Evolutionary conservation across 2,329 filamentous ascomycete species (phyloP).

Genomic region (Colletotrichum sp.): DNA sequence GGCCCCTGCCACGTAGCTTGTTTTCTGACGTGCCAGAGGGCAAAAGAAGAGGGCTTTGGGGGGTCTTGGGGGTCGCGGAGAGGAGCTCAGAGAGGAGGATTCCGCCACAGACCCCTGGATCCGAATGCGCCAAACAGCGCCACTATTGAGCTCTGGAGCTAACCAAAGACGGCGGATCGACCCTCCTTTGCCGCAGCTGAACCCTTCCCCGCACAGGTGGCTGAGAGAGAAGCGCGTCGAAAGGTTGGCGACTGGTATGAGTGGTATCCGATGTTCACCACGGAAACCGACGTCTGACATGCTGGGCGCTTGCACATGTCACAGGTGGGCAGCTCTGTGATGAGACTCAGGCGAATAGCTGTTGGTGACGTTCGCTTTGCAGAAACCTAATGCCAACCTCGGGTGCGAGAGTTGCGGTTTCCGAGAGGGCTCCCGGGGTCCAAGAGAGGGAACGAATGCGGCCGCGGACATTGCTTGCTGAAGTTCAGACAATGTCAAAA

Average conservation of each 20-base stretch:
- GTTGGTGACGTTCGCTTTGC: not conserved
- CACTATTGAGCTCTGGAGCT: not conserved
- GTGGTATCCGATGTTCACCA: constrained; percentile 1
- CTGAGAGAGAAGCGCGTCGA: not conserved
- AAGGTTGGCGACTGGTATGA: not conserved
- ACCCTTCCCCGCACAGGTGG: constrained; percentile 6
- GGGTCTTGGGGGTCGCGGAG: not conserved
- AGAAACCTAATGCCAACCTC: not conserved
- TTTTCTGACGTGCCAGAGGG: not conserved
- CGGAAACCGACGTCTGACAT: not conserved
- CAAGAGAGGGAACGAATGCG: not conserved
- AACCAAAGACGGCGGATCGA: not conserved
- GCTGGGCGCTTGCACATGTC: not conserved
- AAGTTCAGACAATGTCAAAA: not conserved
- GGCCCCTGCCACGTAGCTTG: constrained; percentile 17
- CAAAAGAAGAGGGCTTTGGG: not conserved
- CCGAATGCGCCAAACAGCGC: not conserved
- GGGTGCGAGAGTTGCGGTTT: not conserved
- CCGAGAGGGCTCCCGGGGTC: not conserved
- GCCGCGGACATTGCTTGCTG: not conserved
- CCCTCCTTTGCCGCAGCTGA: not conserved
- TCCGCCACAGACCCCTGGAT: not conserved
- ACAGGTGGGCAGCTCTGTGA: not conserved
- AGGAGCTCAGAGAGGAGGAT: not conserved
- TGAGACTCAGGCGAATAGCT: not conserved